Conservation (phyloP, 1,284 basidiomycete species). For the Uromyces viciae-fabae region DNA sequence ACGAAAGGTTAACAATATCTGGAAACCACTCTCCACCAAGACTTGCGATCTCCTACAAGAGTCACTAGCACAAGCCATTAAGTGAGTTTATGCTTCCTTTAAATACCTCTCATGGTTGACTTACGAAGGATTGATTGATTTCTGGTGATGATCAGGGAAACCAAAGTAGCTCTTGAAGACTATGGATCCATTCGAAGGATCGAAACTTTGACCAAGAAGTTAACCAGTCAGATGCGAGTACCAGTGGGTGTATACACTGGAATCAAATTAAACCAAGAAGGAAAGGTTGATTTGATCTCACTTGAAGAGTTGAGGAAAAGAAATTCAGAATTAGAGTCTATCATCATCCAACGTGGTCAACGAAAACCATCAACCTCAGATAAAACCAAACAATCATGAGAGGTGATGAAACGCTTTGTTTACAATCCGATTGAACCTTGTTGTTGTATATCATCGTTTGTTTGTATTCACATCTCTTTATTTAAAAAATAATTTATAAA, state of each 20-base stretch:
- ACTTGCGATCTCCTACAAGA: conserved; percentile 34
- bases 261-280: background rate
- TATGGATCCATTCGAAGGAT: conserved; percentile 9
- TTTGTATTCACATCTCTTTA: too few relatives aligned
- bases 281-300: background rate
- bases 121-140: background rate
- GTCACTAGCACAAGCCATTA: background rate
- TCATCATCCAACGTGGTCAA: conserved; percentile 21
- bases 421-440: too few relatives aligned
- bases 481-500: too few relatives aligned
- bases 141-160: background rate
- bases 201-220: background rate
- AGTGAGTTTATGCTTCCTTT: background rate
- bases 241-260: conserved; percentile 36
- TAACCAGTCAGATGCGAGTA: conserved; percentile 23
- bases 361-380: too few relatives aligned
- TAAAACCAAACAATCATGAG: too few relatives aligned
- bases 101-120: background rate
- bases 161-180: too few relatives aligned
- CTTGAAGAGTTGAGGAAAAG: conserved; percentile 12
- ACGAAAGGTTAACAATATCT: conserved; percentile 26
- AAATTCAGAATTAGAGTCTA: conserved; percentile 6
- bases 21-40: conserved; percentile 36
- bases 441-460: too few relatives aligned
- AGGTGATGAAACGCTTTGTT: too few relatives aligned